phyloP scores from a whole-genome alignment of 768 basidiomycete species.

The Trametes cubensis region DNA sequence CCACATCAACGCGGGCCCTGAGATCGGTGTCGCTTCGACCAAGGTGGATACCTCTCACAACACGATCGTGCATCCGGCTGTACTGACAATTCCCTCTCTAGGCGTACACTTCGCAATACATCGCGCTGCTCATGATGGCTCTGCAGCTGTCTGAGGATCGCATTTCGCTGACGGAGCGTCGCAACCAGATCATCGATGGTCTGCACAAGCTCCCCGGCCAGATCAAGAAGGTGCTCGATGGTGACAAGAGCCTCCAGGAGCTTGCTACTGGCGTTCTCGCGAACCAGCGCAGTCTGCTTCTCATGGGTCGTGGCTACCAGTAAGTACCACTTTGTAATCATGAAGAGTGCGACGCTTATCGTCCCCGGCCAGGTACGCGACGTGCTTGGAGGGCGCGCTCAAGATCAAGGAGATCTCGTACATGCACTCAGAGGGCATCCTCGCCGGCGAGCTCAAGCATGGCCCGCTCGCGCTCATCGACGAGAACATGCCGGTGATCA shows the following conservation, averaged over 20 bases:
- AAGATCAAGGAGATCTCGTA: conserved; percentile 99
- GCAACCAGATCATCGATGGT: conserved; percentile 91
- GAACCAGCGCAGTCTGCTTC: conserved; percentile 82
- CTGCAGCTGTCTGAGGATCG: conserved; percentile 97
- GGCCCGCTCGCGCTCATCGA: conserved; percentile 97
- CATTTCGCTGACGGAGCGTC: conserved; percentile 87
- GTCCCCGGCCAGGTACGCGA: conserved; percentile 66
- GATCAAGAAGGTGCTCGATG: conserved; percentile 85
- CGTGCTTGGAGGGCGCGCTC: conserved; percentile 95
- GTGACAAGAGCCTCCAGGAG: conserved; percentile 75
- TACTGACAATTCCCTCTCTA: conserved; percentile 32
- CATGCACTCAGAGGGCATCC: conserved; percentile 86
- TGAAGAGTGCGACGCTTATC: neutral
- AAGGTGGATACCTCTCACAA: conserved; percentile 55
- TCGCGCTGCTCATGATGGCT: conserved; percentile 98
- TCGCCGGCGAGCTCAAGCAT: conserved; percentile 98
- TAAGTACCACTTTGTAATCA: conserved; percentile 39
- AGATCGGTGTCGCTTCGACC: conserved; percentile 98
- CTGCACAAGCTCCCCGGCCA: conserved; percentile 87
- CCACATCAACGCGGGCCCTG: conserved; percentile 98
- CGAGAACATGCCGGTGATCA: conserved; percentile 98
- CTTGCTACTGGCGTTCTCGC: conserved; percentile 78
- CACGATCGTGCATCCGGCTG: neutral
- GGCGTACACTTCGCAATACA: conserved; percentile 99
- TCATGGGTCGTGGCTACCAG: conserved; percentile 99